Evolutionary conservation across 164 flowering plant species (phyloP).

Genomic region (Vitis vinifera): ASM3070453v1 NC_081807.1:710001-710500

Average conservation of each 20-base stretch:
- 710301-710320: not conserved
- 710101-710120: conserved; percentile 1
- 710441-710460: conserved; percentile 76
- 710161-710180: not conserved
- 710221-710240: not conserved
- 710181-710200: not conserved
- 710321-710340: not conserved
- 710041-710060: not conserved
- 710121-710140: not conserved
- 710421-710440: conserved; percentile 59
- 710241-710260: too few relatives aligned
- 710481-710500: conserved; percentile 44
- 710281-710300: not conserved
- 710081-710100: not conserved
- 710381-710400: conserved; percentile 53
- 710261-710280: too few relatives aligned
- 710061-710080: conserved; percentile 1
- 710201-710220: not conserved
- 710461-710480: conserved; percentile 91
- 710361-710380: conserved; percentile 51
- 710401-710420: conserved; percentile 64
- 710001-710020: too few relatives aligned
- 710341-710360: conserved; percentile 23
- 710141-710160: not conserved
- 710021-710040: too few relatives aligned